Conservation (phyloP, 2,329 filamentous ascomycete species). For the Ceratocystis ficicola region DNA sequence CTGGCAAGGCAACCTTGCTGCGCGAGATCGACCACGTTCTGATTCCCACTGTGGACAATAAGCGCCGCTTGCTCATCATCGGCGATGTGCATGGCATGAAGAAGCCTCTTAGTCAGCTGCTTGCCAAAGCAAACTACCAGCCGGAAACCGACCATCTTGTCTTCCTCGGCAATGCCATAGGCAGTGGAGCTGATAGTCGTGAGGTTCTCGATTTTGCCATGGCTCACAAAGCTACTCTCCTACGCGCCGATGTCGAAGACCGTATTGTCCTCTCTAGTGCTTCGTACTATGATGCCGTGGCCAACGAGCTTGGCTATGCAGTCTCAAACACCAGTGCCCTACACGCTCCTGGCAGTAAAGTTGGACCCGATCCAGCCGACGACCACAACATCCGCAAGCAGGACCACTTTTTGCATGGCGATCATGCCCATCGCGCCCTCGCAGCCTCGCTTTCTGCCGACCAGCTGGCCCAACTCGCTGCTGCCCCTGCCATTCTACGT, state of each 20-base stretch:
- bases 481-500: constrained; percentile 65
- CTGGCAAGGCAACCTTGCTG: constrained; percentile 26
- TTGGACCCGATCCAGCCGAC: constrained; percentile 21
- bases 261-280: constrained; percentile 52
- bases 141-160: constrained; percentile 54
- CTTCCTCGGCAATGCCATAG: constrained; percentile 65
- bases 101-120: constrained; percentile 50
- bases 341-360: constrained; percentile 22
- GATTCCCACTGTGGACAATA: constrained; percentile 30
- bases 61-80: constrained; percentile 60
- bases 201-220: constrained; percentile 69
- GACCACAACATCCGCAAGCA: constrained; percentile 26
- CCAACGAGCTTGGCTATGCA: constrained; percentile 25
- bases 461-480: constrained; percentile 57
- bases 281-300: constrained; percentile 37
- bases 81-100: constrained; percentile 91
- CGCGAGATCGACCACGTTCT: constrained; percentile 27
- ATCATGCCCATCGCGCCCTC: constrained; percentile 39
- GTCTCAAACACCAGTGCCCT: constrained; percentile 25
- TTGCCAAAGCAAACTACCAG: constrained; percentile 55
- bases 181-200: constrained; percentile 60
- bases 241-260: constrained; percentile 91
- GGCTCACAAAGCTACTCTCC: constrained; percentile 60
- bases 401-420: constrained; percentile 28
- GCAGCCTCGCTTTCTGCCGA: constrained; percentile 41